Percentiles rank a stretch among this genome's conserved stretches.
Evolutionary conservation across 108 stramenopile species (phyloP).

Genomic region (Pseudonitzschia multiseries): DNA sequence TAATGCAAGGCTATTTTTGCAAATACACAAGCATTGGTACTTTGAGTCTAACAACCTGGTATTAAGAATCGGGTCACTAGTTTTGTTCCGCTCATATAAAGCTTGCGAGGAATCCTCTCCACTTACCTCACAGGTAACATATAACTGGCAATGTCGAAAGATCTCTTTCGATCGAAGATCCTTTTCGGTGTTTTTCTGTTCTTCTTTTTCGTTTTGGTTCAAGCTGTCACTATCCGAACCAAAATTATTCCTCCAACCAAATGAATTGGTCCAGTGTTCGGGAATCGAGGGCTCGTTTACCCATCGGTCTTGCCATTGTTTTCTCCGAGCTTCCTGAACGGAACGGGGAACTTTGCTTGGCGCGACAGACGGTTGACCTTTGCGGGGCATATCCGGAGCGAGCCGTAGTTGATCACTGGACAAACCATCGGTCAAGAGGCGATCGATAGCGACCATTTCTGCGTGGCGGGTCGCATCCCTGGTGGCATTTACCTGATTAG

Average conservation of each 20-base stretch:
- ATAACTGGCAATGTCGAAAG: slow-evolving; percentile 56
- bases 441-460: slow-evolving; percentile 84
- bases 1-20: slow-evolving; percentile 72
- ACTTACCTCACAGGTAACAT: slow-evolving; percentile 73
- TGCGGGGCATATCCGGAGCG: slow-evolving; percentile 1
- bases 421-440: slow-evolving; percentile 57
- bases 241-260: slow-evolving; percentile 42
- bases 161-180: slow-evolving; percentile 25
- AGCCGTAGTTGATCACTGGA: slow-evolving; percentile 70
- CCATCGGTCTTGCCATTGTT: slow-evolving; percentile 51
- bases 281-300: slow-evolving; percentile 44
- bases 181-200: not conserved
- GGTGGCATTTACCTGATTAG: slow-evolving; percentile 88
- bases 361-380: not conserved
- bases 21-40: too few relatives aligned
- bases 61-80: too few relatives aligned
- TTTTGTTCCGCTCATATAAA: too few relatives aligned
- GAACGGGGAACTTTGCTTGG: not conserved
- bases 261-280: slow-evolving; percentile 55
- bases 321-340: slow-evolving; percentile 21
- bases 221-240: not conserved
- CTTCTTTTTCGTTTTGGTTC: not conserved
- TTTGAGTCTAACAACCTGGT: too few relatives aligned
- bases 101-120: not conserved
- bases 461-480: slow-evolving; percentile 84